Base-by-base conservation (phyloP, 345 rosid species). In the Salix arbutifolia region DNA sequence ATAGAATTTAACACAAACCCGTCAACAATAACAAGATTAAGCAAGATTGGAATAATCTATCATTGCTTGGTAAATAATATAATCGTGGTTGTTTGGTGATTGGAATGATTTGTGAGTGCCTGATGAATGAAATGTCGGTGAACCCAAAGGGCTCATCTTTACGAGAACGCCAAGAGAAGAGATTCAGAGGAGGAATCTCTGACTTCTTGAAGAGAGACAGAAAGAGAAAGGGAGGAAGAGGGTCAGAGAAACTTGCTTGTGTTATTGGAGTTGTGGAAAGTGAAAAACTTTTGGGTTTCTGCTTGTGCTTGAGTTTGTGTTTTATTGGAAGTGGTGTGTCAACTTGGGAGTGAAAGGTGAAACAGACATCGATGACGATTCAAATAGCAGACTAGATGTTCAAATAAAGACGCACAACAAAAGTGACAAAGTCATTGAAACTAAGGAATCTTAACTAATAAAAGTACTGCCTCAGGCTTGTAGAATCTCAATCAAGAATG, bases 81-180 rank as follows among this genome's bases (percentile, higher is more conserved):
- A 83, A 70, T 18, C 80, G 79, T 28, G 90, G 88, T 25, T 90
- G 89, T 53, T 73, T 80, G 60, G 91, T 74, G 35, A 89, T 74
- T 6, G 99, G 98, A 75, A 82, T 83, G 73, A 93, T 86, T 76
- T 86, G 87, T 19, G 94, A 89, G 26, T 76, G 81, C 67, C 80
- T 88, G 79, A 96, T 89, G 75, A 92, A 85, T 0, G 97, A 92
- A 19, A 89, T 92, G 65, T 96, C 98, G 6, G 98, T 96, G 85
- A 93, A 93, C 56, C 98, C 87, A 76, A 93, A 93, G 72, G 91
- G 83, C 80, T 96, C 99, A 81, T 90, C 98, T 82, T 78, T 93
- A 58, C 91, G 91, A 4, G 99, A 85, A 5, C 97, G 97, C 98
- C 99, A 93, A 87, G 73, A 96, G 82, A 44, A 96, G 92, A 60